Percentiles rank a stretch among this genome's conserved stretches.
These are phyloP conservation scores for Cystobasidium tubakii DNA, from an alignment of 768 basidiomycete species.

Conservation along the genomic window DNA sequence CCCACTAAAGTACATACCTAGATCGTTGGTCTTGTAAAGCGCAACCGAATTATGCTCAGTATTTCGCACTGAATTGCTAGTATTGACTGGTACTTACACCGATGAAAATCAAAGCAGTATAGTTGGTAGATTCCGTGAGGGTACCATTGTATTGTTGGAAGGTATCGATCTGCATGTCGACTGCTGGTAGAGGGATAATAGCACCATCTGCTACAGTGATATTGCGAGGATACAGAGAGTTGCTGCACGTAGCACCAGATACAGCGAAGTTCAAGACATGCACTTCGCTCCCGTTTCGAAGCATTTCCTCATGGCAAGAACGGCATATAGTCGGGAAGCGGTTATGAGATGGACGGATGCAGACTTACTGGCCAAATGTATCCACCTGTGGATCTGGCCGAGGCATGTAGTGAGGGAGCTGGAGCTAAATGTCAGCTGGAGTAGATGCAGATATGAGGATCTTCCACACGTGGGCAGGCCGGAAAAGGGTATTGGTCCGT, in stretches of 20 bases:
- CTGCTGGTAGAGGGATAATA: neutral
- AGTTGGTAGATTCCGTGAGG: neutral
- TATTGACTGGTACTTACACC: neutral
- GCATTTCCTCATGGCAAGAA: neutral
- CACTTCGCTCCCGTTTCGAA: neutral
- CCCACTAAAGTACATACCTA: neutral
- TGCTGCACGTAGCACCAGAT: neutral
- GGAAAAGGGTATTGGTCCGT: neutral
- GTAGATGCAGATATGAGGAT: neutral
- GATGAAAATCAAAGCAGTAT: neutral
- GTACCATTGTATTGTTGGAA: constrained; percentile 8
- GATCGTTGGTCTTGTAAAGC: neutral
- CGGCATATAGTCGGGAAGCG: neutral
- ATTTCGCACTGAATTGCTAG: too few relatives aligned
- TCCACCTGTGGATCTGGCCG: neutral
- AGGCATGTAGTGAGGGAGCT: neutral
- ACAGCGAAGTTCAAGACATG: neutral
- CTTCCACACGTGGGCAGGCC: neutral
- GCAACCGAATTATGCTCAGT: too few relatives aligned
- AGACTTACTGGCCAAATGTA: neutral
- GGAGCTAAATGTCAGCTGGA: neutral
- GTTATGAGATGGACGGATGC: neutral
- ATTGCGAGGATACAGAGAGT: neutral
- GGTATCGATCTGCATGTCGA: neutral
- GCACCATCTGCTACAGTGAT: neutral